phyloP scores from a whole-genome alignment of 2,329 filamentous ascomycete species.

The Exophiala aquamarina region DNA sequence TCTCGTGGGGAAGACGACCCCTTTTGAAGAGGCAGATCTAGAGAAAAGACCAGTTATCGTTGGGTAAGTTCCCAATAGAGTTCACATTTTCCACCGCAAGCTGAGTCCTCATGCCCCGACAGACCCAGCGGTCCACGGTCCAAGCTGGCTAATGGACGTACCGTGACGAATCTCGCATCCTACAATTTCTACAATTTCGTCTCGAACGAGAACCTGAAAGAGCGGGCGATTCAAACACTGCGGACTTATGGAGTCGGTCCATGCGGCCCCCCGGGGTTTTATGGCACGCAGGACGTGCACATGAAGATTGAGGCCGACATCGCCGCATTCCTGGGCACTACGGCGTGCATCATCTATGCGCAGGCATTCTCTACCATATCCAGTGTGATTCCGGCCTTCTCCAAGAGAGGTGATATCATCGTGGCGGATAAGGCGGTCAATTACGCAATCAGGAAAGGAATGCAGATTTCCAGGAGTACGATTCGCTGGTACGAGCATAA shows the following conservation, averaged over 20 bases:
- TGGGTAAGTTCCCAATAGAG: too few relatives aligned
- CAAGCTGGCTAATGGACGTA: constrained; percentile 84
- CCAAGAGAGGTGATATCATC: constrained; percentile 95
- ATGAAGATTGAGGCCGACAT: constrained; percentile 96
- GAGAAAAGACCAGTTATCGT: constrained; percentile 86
- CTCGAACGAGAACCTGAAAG: constrained; percentile 85
- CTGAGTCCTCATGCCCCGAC: too few relatives aligned
- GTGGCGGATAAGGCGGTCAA: constrained; percentile 93
- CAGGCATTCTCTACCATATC: constrained; percentile 96
- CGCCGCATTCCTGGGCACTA: constrained; percentile 81
- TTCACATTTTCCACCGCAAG: too few relatives aligned
- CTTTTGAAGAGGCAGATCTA: constrained; percentile 75
- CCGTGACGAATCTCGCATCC: constrained; percentile 88
- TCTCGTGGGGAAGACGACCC: constrained; percentile 70
- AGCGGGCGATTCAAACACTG: constrained; percentile 90
- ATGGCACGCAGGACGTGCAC: constrained; percentile 96
- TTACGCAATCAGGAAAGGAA: constrained; percentile 88
- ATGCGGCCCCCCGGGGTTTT: constrained; percentile 95
- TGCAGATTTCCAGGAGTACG: constrained; percentile 88
- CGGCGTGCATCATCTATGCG: constrained; percentile 90
- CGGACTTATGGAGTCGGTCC: constrained; percentile 95
- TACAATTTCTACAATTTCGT: constrained; percentile 99
- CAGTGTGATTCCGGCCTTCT: constrained; percentile 95
- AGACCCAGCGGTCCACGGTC: constrained; percentile 88
- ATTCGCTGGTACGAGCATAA: constrained; percentile 95